Evolutionary conservation across 2,329 filamentous ascomycete genomes (phyloP).

Genomic region (Nigrospora osmanthi): DNA sequence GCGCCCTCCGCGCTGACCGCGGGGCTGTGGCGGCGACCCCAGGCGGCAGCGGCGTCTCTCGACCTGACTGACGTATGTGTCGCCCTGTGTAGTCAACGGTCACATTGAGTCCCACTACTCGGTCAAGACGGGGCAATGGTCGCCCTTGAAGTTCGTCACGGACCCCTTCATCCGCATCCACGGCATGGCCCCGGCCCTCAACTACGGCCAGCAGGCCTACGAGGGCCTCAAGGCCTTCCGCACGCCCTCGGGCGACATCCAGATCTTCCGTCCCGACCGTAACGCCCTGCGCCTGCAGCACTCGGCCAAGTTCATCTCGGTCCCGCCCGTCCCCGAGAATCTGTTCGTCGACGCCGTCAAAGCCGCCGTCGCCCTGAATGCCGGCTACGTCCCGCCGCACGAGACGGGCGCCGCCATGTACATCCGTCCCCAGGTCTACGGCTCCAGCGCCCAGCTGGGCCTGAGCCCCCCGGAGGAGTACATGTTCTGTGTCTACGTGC

Average conservation of each 20-base stretch:
- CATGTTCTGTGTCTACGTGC: slow-evolving; percentile 80
- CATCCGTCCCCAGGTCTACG: slow-evolving; percentile 82
- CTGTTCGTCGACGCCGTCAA: slow-evolving; percentile 71
- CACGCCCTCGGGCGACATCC: slow-evolving; percentile 62
- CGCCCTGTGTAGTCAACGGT: slow-evolving; percentile 62
- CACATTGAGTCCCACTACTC: slow-evolving; percentile 87
- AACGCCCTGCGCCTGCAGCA: slow-evolving; percentile 82
- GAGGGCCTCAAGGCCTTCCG: slow-evolving; percentile 98
- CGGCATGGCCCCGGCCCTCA: slow-evolving; percentile 89
- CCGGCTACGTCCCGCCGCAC: slow-evolving; percentile 84
- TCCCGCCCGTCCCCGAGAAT: slow-evolving; percentile 70
- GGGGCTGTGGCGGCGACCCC: background rate
- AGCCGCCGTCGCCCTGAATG: slow-evolving; percentile 80
- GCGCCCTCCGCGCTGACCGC: background rate
- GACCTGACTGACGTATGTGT: background rate
- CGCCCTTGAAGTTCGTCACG: slow-evolving; percentile 66
- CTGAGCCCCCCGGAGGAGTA: slow-evolving; percentile 86
- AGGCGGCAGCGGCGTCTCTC: background rate
- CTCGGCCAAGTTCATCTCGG: slow-evolving; percentile 74
- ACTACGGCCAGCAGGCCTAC: slow-evolving; percentile 97
- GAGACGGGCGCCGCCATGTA: slow-evolving; percentile 88
- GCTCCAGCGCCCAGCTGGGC: slow-evolving; percentile 78
- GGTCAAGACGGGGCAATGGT: slow-evolving; percentile 67
- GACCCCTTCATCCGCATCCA: slow-evolving; percentile 85
- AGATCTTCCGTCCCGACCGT: slow-evolving; percentile 78